Evolutionary conservation across 495 filamentous ascomycete species (phyloP).

Genomic region (Filosporella fistucella): DNA sequence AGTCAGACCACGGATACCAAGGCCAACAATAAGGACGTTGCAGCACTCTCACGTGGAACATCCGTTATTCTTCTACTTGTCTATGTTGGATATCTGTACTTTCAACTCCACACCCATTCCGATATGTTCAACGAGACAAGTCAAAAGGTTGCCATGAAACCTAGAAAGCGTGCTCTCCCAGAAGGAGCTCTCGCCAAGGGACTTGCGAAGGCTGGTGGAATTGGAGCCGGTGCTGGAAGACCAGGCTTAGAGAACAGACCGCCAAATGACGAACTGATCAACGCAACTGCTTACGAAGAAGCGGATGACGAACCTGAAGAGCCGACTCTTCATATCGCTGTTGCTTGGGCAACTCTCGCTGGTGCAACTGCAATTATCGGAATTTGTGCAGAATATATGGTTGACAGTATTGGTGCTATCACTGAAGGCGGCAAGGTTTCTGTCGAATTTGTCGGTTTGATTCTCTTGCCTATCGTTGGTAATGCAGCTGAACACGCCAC

Average conservation of each 20-base stretch:
- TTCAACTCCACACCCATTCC: constrained; percentile 76
- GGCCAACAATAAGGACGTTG: constrained; percentile 32
- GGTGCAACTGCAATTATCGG: constrained; percentile 76
- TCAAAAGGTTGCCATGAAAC: constrained; percentile 54
- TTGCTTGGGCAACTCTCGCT: constrained; percentile 66
- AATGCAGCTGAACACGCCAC: constrained; percentile 88
- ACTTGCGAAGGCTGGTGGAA: constrained; percentile 55
- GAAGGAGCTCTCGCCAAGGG: constrained; percentile 56
- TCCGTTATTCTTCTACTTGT: constrained; percentile 71
- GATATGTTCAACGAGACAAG: constrained; percentile 69
- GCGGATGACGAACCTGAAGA: constrained; percentile 47
- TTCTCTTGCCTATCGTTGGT: constrained; percentile 84
- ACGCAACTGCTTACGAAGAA: constrained; percentile 50
- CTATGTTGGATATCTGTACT: constrained; percentile 73
- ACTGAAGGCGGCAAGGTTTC: constrained; percentile 53
- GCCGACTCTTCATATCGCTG: constrained; percentile 63
- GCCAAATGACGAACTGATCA: constrained; percentile 38
- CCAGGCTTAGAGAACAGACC: constrained; percentile 32
- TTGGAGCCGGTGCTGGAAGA: constrained; percentile 36
- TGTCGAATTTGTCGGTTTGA: constrained; percentile 77
- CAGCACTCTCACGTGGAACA: constrained; percentile 64
- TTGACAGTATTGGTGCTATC: constrained; percentile 69
- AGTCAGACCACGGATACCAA: constrained; percentile 24
- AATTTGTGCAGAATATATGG: constrained; percentile 88
- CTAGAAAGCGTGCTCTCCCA: constrained; percentile 41